Conservation (phyloP, 164 flowering plant species). For the Stephania japonica region DNA sequence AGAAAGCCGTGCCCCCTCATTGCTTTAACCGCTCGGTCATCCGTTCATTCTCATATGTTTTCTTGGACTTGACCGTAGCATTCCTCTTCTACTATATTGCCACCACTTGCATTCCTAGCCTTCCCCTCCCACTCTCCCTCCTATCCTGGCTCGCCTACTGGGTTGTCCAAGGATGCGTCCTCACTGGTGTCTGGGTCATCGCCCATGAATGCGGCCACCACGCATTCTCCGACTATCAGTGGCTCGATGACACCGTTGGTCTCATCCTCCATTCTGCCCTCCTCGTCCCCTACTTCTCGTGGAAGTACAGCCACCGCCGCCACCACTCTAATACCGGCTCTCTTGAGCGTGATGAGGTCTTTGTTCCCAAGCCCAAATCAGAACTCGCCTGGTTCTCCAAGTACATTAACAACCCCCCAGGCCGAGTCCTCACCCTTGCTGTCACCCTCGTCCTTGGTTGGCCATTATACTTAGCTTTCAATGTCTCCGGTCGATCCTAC, state of each 20-base stretch:
- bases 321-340: slow-evolving; percentile 86
- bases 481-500: slow-evolving; percentile 70
- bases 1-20: slow-evolving; percentile 82
- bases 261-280: slow-evolving; percentile 65
- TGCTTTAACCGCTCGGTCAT: slow-evolving; percentile 71
- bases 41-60: slow-evolving; percentile 66
- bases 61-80: slow-evolving; percentile 46
- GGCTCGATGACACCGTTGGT: slow-evolving; percentile 82
- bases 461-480: slow-evolving; percentile 72
- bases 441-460: slow-evolving; percentile 59
- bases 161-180: slow-evolving; percentile 58
- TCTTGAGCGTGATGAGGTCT: slow-evolving; percentile 75
- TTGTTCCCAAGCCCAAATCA: slow-evolving; percentile 65
- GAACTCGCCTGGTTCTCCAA: slow-evolving; percentile 43
- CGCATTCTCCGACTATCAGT: slow-evolving; percentile 79
- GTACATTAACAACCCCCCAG: slow-evolving; percentile 70
- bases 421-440: slow-evolving; percentile 44
- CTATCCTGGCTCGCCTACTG: slow-evolving; percentile 69
- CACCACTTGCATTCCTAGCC: slow-evolving; percentile 40
- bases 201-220: slow-evolving; percentile 95
- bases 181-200: slow-evolving; percentile 85
- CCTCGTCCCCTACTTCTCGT: slow-evolving; percentile 84
- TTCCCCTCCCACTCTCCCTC: slow-evolving; percentile 41
- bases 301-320: slow-evolving; percentile 89
- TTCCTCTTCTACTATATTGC: slow-evolving; percentile 46